A percentile compares a stretch with the other conserved stretches of the same genome.
These are phyloP conservation scores for Aegilops bicornis DNA, from an alignment of 176 grass and related monocot genomes.

Conservation along the genomic window DNA sequence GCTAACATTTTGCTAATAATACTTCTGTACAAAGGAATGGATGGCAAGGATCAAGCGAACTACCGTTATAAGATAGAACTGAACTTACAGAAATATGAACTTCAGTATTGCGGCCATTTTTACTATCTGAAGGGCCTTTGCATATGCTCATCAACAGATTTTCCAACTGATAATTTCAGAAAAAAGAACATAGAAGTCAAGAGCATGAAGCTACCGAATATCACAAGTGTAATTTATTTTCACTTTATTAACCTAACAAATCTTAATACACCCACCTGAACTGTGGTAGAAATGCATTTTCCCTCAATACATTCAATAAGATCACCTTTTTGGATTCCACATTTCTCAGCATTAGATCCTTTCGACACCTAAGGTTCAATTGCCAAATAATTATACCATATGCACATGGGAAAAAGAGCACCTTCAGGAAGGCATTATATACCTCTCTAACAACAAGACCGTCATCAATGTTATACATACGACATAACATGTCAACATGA, in stretches of 20 bases:
- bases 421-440: not conserved
- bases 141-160: not conserved
- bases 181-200: not conserved
- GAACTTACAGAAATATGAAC: conserved; percentile 3
- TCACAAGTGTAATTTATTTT: not conserved
- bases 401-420: not conserved
- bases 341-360: conserved; percentile 8
- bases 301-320: not conserved
- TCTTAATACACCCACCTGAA: not conserved
- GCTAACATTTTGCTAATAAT: not conserved
- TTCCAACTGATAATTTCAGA: conserved; percentile 14
- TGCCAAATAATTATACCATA: not conserved
- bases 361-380: not conserved
- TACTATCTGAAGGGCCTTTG: not conserved
- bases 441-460: conserved; percentile 26
- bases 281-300: not conserved
- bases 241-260: not conserved
- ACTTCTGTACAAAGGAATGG: not conserved
- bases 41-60: not conserved
- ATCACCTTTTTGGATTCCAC: not conserved
- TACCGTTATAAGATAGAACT: too few species aligned
- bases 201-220: not conserved
- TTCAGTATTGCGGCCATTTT: not conserved
- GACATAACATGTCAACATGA: not conserved
- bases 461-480: not conserved